Base-by-base conservation (phyloP, 352 stramenopile species). In the Pythium dissotocum region DNA sequence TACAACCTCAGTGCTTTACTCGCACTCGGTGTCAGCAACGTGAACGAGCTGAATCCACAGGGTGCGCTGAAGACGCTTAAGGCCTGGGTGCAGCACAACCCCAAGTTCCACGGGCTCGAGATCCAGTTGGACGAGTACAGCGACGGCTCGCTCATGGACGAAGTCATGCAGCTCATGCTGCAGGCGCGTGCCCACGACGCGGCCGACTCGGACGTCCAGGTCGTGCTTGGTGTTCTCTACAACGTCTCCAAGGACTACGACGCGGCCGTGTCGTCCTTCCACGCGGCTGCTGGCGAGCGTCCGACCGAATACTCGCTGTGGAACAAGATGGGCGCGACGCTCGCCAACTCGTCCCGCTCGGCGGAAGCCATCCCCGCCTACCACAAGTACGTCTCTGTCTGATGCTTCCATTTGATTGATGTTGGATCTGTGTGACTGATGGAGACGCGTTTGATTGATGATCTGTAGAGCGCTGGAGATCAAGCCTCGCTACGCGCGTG, bases 181-280 rank as follows among this genome's bases (percentile, higher is more conserved):
- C 89, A 97, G 66, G 91, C 91, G 21, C 85, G 89, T n/a, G 74
- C 79, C 1, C 85, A 93, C 65, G 88, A 95, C 49, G 75, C 81
- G 18, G 82, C 58, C 55, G 87, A 95, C 63, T 89, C 83, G 36
- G 84, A 95, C 65, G 83, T 93, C 49, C 78, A 90, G 59, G 87
- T 99, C 61, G 96, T 98, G 7, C 75, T 99, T 8, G 97, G 97
- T 28, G 97, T 99, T 24, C 77, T 99, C 26, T 99, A 98, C 79
- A 99, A 99, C 70, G 95, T 99, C 18, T 98, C 91, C 32, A 92
- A 96, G 58, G 95, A 99, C 70, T 99, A 98, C 68, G 93, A 98
- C 58, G 90, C 89, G 9, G 97, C 97, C 12, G 91, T 95, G 4
- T 73, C 80, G 16, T 89, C 87, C 18, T 99, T 99, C 69, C 87